A percentile compares a stretch with the other conserved stretches of the same genome.
phyloP scores from a whole-genome alignment of 768 basidiomycete species.

The Lactarius hatsudake region DNA sequence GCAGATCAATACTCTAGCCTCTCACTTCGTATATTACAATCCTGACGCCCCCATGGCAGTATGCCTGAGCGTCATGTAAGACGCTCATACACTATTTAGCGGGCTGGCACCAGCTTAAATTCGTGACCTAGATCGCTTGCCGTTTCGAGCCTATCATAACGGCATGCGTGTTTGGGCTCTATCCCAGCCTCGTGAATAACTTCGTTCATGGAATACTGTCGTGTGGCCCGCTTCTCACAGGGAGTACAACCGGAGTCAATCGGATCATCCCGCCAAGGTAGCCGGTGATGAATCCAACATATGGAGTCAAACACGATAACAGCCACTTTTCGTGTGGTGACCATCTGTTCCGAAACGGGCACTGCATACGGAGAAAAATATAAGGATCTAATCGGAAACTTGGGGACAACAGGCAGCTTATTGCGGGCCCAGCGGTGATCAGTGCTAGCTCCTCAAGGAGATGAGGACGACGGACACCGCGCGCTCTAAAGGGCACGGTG shows the following conservation, averaged over 20 bases:
- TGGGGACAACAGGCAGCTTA: slow-evolving; percentile 1
- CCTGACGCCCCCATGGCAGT: background rate
- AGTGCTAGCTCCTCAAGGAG: background rate
- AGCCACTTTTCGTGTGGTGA: background rate
- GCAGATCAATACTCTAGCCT: background rate
- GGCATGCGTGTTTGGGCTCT: background rate
- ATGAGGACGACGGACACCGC: background rate
- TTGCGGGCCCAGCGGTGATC: background rate
- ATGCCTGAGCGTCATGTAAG: background rate
- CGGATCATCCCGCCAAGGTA: too few relatives aligned
- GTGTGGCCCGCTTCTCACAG: too few relatives aligned
- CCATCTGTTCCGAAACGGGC: background rate
- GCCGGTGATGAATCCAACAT: too few relatives aligned
- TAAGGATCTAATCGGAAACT: background rate
- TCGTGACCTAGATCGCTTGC: background rate
- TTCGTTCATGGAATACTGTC: background rate
- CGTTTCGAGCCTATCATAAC: background rate
- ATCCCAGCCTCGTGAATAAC: background rate
- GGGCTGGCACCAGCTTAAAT: background rate
- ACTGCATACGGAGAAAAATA: background rate
- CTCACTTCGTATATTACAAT: background rate
- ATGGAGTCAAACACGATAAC: background rate
- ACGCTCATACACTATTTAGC: background rate
- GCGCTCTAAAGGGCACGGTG: background rate
- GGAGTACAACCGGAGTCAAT: too few relatives aligned